phyloP scores from a whole-genome alignment of 345 rosid genomes.

The Durio zibethinus region DNA sequence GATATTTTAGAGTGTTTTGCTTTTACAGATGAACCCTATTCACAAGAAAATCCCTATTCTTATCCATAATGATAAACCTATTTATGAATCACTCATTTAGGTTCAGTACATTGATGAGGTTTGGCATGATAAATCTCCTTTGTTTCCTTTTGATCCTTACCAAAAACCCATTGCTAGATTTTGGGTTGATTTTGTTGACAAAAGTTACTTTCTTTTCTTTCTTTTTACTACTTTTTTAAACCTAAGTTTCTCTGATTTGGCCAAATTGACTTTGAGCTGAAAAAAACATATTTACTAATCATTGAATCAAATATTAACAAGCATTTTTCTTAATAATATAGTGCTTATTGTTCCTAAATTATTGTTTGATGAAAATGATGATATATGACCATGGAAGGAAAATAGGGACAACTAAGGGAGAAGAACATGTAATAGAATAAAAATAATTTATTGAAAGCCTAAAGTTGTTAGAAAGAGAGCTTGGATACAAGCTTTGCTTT shows the following conservation, averaged over 20 bases:
- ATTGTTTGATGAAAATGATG: too few relatives aligned
- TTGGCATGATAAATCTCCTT: too few relatives aligned
- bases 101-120: slow-evolving; percentile 22
- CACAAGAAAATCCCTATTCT: slow-evolving; percentile 11
- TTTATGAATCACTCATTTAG: slow-evolving; percentile 16
- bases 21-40: slow-evolving; percentile 6
- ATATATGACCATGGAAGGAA: slow-evolving; percentile 9
- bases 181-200: slow-evolving; percentile 12
- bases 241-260: too few relatives aligned
- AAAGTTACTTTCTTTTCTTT: not conserved
- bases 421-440: slow-evolving; percentile 12
- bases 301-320: too few relatives aligned
- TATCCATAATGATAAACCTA: not conserved
- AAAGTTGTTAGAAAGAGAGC: slow-evolving; percentile 8
- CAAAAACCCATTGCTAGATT: too few relatives aligned
- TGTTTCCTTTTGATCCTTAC: too few relatives aligned
- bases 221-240: too few relatives aligned
- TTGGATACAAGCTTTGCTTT: slow-evolving; percentile 8
- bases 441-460: slow-evolving; percentile 5
- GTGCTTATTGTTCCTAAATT: not conserved
- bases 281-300: too few relatives aligned
- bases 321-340: too few relatives aligned
- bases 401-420: slow-evolving; percentile 10
- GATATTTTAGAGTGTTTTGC: not conserved
- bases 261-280: too few relatives aligned